Base-by-base conservation (phyloP, 139 green algal genomes). In the Picochlorum sp. region DNA sequence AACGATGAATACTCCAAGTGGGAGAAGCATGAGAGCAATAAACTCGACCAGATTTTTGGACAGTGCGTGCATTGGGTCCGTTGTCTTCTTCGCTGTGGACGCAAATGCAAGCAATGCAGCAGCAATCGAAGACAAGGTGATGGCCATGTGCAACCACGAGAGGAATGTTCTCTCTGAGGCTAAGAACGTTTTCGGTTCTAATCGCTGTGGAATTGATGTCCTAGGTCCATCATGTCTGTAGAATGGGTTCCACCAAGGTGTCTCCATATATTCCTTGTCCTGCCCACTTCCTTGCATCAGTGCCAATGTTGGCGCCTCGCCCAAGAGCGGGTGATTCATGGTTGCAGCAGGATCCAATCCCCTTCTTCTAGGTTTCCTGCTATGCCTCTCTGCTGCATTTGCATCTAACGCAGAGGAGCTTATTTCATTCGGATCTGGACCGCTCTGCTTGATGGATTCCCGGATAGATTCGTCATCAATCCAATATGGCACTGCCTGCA, bases 141-240 rank as follows among this genome's bases (percentile, higher is more conserved):
- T 81, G 4, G 83, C 76, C 92, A 97, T 97, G 77, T 96, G 85
- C 51, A 97, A 77, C 92, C 92, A 98, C 9, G 83, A 83, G 56
- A 98, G 76, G 76, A 97, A 96, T 49, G 91, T 97, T 64, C 92
- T 84, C 79, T 97, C 92, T 69, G 95, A 95, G 65, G 92, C 92
- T 57, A 98, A 91, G 65, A 95, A 97, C 2, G 89, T 75, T 80
- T 98, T 98, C 56, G 92, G 92, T 79, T 98, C 92, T 30, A 97
- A 66, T 16, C 72, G 66, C 44, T 74, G 66, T 24, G 65, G 56
- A 1, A 76, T 58, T 24, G 34, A 24, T 20, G 57, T 66, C 13
- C 28, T 6, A 16, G 44, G 57, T 11, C 24, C 18, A n/a, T 41
- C 49, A n/a, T 62, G 47, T 10, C n/a, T 47, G 49, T 64, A 30